A percentile compares a stretch with the other conserved stretches of the same genome.
Evolutionary conservation across 129 eudicot genomes (phyloP).

Genomic region (Kitagawia praeruptora): DNA sequence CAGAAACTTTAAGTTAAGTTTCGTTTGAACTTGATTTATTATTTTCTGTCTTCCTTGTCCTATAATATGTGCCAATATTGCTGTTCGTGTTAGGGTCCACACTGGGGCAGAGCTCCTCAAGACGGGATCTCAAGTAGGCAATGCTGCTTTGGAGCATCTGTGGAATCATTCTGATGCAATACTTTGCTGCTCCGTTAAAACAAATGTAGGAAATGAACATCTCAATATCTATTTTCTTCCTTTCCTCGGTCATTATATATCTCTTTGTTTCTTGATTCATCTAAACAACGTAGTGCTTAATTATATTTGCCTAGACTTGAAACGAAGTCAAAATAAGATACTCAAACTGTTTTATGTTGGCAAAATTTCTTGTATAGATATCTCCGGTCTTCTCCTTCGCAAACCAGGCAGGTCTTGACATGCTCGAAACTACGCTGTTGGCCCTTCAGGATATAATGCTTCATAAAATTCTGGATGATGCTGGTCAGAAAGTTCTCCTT

Average conservation of each 20-base stretch:
- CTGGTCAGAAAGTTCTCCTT: conserved; percentile 60
- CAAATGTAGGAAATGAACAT: conserved; percentile 25
- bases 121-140: conserved; percentile 38
- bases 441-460: conserved; percentile 82
- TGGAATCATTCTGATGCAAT: conserved; percentile 80
- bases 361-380: conserved; percentile 23
- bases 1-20: not conserved
- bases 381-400: conserved; percentile 66
- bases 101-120: conserved; percentile 60
- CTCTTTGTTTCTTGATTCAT: not conserved
- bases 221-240: not conserved
- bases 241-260: not conserved
- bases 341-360: not conserved
- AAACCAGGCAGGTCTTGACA: conserved; percentile 87
- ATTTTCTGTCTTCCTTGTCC: not conserved
- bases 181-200: conserved; percentile 75
- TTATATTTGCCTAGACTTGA: not conserved
- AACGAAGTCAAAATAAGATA: not conserved
- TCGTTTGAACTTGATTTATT: not conserved
- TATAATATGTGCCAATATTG: not conserved
- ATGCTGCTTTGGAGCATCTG: conserved; percentile 56
- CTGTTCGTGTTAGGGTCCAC: conserved; percentile 40
- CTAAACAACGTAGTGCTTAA: not conserved
- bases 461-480: conserved; percentile 70
- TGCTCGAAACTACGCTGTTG: conserved; percentile 81